phyloP scores from a whole-genome alignment of 164 flowering plant species.

The Taxillus chinensis region DNA sequence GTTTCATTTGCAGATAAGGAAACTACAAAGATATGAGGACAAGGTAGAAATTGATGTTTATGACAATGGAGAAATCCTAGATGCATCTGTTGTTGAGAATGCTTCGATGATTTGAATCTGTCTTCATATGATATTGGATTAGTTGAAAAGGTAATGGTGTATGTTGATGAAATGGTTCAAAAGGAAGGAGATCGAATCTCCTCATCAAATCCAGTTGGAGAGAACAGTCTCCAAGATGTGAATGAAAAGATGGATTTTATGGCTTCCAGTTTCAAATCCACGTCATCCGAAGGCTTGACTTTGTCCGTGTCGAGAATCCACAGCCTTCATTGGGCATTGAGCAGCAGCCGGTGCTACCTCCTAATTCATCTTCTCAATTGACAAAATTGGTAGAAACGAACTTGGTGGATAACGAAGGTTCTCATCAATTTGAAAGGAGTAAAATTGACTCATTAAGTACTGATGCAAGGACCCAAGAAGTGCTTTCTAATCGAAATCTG shows the following conservation, averaged over 20 bases:
- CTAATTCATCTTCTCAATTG: too few species aligned
- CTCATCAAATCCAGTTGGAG: slow-evolving; percentile 10
- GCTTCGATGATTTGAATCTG: slow-evolving; percentile 10
- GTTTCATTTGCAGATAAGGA: slow-evolving; percentile 11
- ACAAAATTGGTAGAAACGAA: too few species aligned
- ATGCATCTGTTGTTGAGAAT: slow-evolving; percentile 10
- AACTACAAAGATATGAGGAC: slow-evolving; percentile 11
- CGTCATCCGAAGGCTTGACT: not conserved
- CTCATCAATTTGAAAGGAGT: slow-evolving; percentile 5
- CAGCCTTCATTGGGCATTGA: slow-evolving; percentile 5
- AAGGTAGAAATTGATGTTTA: slow-evolving; percentile 10
- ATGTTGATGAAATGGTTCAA: not conserved
- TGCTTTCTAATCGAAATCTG: slow-evolving; percentile 11
- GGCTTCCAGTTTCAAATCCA: not conserved
- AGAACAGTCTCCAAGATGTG: not conserved
- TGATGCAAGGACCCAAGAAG: slow-evolving; percentile 8
- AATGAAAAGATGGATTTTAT: too few species aligned
- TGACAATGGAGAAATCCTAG: slow-evolving; percentile 10
- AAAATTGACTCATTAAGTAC: slow-evolving; percentile 7
- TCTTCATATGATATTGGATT: slow-evolving; percentile 14
- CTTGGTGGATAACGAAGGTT: slow-evolving; percentile 4
- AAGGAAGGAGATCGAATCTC: slow-evolving; percentile 12
- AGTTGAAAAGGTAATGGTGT: slow-evolving; percentile 11
- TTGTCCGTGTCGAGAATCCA: slow-evolving; percentile 3
- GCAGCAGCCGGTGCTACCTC: not conserved